Evolutionary conservation across 768 basidiomycete species (phyloP).

Genomic region (Roridomyces roridus): DNA sequence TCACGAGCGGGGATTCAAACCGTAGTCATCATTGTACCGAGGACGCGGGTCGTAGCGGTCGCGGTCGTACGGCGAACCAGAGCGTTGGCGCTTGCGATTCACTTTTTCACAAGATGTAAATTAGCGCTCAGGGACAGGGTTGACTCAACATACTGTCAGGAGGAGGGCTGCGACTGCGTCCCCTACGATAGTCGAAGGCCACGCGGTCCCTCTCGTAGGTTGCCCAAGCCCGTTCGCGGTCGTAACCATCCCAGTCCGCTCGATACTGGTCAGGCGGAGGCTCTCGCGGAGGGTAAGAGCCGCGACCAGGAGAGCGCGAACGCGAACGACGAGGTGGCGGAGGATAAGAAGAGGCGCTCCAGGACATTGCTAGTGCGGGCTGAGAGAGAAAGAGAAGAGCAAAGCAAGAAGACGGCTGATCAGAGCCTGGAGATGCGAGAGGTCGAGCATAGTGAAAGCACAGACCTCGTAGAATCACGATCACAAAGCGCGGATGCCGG

Average conservation of each 20-base stretch:
- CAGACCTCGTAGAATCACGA: conserved; percentile 87
- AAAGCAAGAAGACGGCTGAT: conserved; percentile 63
- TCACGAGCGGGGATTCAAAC: conserved; percentile 46
- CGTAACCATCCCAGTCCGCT: conserved; percentile 72
- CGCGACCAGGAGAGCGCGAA: conserved; percentile 80
- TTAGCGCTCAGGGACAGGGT: conserved; percentile 13
- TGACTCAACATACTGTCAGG: conserved; percentile 56
- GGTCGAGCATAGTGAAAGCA: conserved; percentile 91
- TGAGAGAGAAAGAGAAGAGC: conserved; percentile 61
- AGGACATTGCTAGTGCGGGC: conserved; percentile 76
- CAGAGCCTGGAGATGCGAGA: conserved; percentile 73
- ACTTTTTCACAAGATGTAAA: conserved; percentile 33
- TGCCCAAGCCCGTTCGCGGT: conserved; percentile 73
- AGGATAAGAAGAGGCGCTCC: conserved; percentile 78
- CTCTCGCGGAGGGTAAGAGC: conserved; percentile 63
- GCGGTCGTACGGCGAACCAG: conserved; percentile 81
- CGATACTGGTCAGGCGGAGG: conserved; percentile 63
- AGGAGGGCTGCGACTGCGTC: conserved; percentile 79
- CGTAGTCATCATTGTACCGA: conserved; percentile 82
- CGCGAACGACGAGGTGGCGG: conserved; percentile 79
- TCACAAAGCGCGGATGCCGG: conserved; percentile 52
- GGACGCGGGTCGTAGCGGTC: conserved; percentile 86
- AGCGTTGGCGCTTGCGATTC: conserved; percentile 82
- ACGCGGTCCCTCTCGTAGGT: conserved; percentile 73
- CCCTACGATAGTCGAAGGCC: conserved; percentile 74